Percentiles rank a stretch among this genome's conserved stretches.
phyloP scores from a whole-genome alignment of 441 rosid genomes.

The Pelargonium cotyledonis region DNA sequence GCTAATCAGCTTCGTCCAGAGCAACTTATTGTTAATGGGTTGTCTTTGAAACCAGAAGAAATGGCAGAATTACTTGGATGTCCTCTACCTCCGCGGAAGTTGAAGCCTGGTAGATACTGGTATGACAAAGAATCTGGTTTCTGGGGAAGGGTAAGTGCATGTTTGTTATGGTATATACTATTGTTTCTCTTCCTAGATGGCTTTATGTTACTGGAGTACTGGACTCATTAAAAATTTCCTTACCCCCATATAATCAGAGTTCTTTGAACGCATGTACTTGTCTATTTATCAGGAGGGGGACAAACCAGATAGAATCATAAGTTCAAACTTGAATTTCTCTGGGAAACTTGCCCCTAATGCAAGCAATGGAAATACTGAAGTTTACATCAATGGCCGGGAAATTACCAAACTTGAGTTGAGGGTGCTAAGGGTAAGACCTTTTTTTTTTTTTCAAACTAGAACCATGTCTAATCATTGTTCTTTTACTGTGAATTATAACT shows the following conservation, averaged over 20 bases:
- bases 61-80: conserved; percentile 84
- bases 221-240: neutral
- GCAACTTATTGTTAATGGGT: conserved; percentile 82
- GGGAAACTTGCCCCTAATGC: conserved; percentile 75
- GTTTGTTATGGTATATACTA: conserved; percentile 10
- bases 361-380: conserved; percentile 86
- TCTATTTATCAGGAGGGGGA: conserved; percentile 76
- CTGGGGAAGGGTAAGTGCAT: conserved; percentile 81
- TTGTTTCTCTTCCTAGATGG: conserved; percentile 15
- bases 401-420: conserved; percentile 83
- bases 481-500: neutral
- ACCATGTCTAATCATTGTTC: neutral
- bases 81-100: conserved; percentile 69
- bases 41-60: conserved; percentile 78
- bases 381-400: conserved; percentile 88
- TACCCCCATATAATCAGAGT: neutral
- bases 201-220: conserved; percentile 5
- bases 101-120: conserved; percentile 97
- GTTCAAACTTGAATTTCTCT: conserved; percentile 72
- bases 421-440: conserved; percentile 57
- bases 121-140: conserved; percentile 96
- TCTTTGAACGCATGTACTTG: conserved; percentile 9
- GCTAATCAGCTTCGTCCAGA: conserved; percentile 95
- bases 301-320: conserved; percentile 72
- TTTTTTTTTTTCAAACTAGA: conserved; percentile 1